Base-by-base conservation (phyloP, 345 rosid species). In the Lepidium aucheri region DNA sequence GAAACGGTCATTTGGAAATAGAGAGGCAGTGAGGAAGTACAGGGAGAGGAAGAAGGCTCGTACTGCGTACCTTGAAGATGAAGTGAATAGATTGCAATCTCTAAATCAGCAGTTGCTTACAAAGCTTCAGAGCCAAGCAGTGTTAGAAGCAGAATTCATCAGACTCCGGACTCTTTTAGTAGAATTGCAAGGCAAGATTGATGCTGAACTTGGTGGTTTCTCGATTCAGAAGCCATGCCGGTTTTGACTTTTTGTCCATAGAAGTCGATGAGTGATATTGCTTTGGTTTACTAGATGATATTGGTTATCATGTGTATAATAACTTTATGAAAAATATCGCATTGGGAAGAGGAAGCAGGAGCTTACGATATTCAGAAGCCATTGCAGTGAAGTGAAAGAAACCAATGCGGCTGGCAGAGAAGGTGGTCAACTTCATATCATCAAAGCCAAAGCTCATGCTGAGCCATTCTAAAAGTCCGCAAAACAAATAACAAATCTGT, bases 31-130 rank as follows among this genome's bases (percentile, higher is more conserved):
- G 51, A 69, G 86, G 24, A 90, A 86, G 74, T 90, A 90, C 33
- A 80, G 95, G 53, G 89, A 90, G 77, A 87, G 83, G 67, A 90
- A 83, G 86, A 90, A 90, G 75, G 97, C 92, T 3, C 86, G 80
- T 9, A 75, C 85, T 0, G 85, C 88, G n/a, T 81, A 79, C 66
- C 80, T 90, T 34, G 95, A 90, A 76, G 90, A 87, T 63, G 87
- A 90, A 77, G 87, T 84, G 35, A 78, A 70, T 77, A 83, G 84
- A 68, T 33, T 90, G 64, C 78, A 70, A 1, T 1, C 44, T 34
- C 4, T 50, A 65, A 85, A 90, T 63, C 86, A 81, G 42, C 79
- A 84, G 42, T 74, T 90, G 36, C 53, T 54, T 36, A 79, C 68
- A 74, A 83, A 74, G 74, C 56, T 90, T 60, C 83, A 90, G 39